Evolutionary conservation across 148 eudicot species (phyloP).

Genomic region (Diospyros kaki): DNA sequence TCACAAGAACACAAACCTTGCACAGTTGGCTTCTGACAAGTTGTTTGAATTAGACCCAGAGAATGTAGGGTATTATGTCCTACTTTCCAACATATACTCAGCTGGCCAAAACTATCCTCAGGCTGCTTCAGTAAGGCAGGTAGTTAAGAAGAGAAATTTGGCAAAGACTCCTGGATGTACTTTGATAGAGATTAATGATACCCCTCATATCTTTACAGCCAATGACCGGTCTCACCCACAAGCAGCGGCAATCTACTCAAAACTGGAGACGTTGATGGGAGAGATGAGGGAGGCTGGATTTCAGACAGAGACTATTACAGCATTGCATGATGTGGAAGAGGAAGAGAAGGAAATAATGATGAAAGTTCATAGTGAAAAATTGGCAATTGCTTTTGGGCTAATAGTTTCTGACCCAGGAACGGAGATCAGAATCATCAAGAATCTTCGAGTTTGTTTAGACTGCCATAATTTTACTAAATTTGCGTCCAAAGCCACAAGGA

Average conservation of each 20-base stretch:
- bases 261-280: conserved; percentile 59
- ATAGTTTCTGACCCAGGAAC: conserved; percentile 58
- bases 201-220: conserved; percentile 60
- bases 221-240: conserved; percentile 61
- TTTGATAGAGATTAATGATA: conserved; percentile 52
- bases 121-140: conserved; percentile 67
- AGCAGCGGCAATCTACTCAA: conserved; percentile 46
- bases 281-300: conserved; percentile 75
- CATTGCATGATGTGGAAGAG: conserved; percentile 84
- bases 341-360: conserved; percentile 91
- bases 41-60: conserved; percentile 65
- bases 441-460: conserved; percentile 79
- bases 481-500: conserved; percentile 51
- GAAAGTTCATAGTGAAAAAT: conserved; percentile 73
- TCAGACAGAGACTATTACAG: conserved; percentile 59
- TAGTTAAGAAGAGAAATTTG: conserved; percentile 51
- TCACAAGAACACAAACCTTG: conserved; percentile 58
- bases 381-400: conserved; percentile 81
- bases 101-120: conserved; percentile 46
- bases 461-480: conserved; percentile 80
- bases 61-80: conserved; percentile 68
- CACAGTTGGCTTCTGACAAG: conserved; percentile 59
- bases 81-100: conserved; percentile 63
- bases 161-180: conserved; percentile 73
- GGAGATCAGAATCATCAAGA: conserved; percentile 75